These are phyloP conservation scores for Rhizophlyctis rosea DNA, from an alignment of 192 early-diverging fungal species.

Conservation along the genomic window DNA sequence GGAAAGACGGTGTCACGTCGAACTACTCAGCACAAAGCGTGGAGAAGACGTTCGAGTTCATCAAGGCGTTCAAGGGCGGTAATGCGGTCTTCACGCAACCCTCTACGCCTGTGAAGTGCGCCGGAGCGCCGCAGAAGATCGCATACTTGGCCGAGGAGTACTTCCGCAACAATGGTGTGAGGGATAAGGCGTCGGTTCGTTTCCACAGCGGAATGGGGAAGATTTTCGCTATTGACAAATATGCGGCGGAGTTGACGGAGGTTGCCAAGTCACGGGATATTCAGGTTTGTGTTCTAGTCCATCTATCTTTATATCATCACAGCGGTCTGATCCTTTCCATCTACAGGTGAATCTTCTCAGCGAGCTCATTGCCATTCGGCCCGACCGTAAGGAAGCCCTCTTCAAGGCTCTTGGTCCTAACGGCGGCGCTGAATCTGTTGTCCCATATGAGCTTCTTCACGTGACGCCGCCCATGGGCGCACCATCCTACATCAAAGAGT, in stretches of 20 bases:
- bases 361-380: conserved; percentile 68
- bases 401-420: conserved; percentile 46
- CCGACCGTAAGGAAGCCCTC: conserved; percentile 63
- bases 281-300: too few relatives aligned
- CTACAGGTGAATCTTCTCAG: conserved; percentile 68
- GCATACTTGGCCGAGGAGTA: conserved; percentile 82
- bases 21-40: conserved; percentile 78
- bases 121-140: conserved; percentile 86
- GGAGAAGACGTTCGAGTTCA: conserved; percentile 67
- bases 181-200: conserved; percentile 62
- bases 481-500: conserved; percentile 70
- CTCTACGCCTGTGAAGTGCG: conserved; percentile 82
- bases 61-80: conserved; percentile 68
- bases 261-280: conserved; percentile 68
- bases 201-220: conserved; percentile 81
- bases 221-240: conserved; percentile 86
- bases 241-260: conserved; percentile 64
- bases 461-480: conserved; percentile 81
- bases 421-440: conserved; percentile 50
- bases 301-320: too few relatives aligned
- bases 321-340: too few relatives aligned
- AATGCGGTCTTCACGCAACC: conserved; percentile 88
- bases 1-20: conserved; percentile 75
- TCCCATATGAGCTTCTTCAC: conserved; percentile 80
- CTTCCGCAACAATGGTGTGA: conserved; percentile 67